Evolutionary conservation across 768 basidiomycete genomes (phyloP), one percentile per base, ranked within the genome.

Genomic region (Lentinula edodes): DNA sequence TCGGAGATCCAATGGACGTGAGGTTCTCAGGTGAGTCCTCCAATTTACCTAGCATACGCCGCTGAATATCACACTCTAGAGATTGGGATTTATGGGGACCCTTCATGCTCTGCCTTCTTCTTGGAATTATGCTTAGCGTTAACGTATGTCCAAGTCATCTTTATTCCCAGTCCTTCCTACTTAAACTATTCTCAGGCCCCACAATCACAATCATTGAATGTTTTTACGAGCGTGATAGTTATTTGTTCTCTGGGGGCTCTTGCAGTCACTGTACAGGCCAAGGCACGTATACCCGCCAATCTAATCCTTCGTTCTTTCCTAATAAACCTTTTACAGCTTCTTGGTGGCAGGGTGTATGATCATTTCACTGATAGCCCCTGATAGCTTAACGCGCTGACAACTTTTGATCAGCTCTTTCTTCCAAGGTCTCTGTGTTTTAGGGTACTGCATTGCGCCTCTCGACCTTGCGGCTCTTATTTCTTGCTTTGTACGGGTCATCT

Each of bases 1-100:
- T 8, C 85, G 90, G 60, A 82, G 83, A 63, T 78, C 87, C 6
- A 80, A 79, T 5, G 85, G 85, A 10, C 86, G 91, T 52, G 94
- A 95, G 76, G 91, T 95, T 5, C 75, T 95, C 51, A 83, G 81
- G 95, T 46, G 58, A 80, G 48, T 9, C 36, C 15, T 53, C 61
- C 10, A 61, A 54, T 15, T 16, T 34, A 36, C 38, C 39, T 35
- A 60, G 43, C 32, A 52, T 35, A 48, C 66, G n/a, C 65, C 35
- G 36, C 16, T 46, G 43, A 46, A 34, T 41, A 13, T 23, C 7
- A 23, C 20, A n/a, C n/a, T 12, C 10, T 69, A 94, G 94, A 65
- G 95, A 98, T 70, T 98, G 95, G 96, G 96, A 98, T 74, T 81
- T 98, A 28, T 98, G 96, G 96, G 95, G 95, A 3, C 95, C 95